Evolutionary conservation across 805 yeast species (phyloP).

Genomic region (Saccharomycopsis fibuligera): DNA sequence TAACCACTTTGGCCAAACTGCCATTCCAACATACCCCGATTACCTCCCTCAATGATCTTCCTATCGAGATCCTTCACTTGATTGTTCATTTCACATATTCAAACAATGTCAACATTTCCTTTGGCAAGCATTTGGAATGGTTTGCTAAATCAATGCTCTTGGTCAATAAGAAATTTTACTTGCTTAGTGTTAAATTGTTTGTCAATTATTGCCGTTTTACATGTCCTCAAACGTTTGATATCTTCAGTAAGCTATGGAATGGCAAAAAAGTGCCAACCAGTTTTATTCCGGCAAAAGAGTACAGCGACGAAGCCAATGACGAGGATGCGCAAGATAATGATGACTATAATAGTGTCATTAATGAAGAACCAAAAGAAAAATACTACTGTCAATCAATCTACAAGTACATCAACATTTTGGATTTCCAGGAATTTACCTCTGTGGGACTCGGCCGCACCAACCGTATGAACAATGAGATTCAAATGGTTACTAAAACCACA

Average conservation of each 20-base stretch:
- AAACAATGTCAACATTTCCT: slow-evolving; percentile 15
- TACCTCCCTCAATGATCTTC: slow-evolving; percentile 10
- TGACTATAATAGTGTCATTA: background rate
- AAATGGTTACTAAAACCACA: slow-evolving; percentile 77
- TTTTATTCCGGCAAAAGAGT: background rate
- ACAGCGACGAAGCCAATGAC: too few relatives aligned
- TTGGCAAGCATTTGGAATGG: slow-evolving; percentile 20
- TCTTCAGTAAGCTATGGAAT: slow-evolving; percentile 7
- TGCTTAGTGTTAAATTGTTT: slow-evolving; percentile 4
- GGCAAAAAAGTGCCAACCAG: background rate
- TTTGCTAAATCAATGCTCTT: slow-evolving; percentile 11
- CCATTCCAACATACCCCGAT: background rate
- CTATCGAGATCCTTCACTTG: slow-evolving; percentile 17
- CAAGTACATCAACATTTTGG: slow-evolving; percentile 47
- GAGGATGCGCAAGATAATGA: too few relatives aligned
- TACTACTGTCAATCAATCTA: slow-evolving; percentile 8
- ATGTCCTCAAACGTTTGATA: slow-evolving; percentile 18
- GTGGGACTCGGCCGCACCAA: slow-evolving; percentile 87
- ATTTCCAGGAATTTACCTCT: slow-evolving; percentile 83
- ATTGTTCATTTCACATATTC: slow-evolving; percentile 16
- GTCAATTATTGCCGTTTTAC: slow-evolving; percentile 19
- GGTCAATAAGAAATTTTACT: slow-evolving; percentile 13
- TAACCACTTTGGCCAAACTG: background rate
- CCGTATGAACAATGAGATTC: slow-evolving; percentile 84
- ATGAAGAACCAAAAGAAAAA: too few relatives aligned